Percentiles rank a stretch among this genome's conserved stretches.
Evolutionary conservation across 2,329 filamentous ascomycete species (phyloP).

Genomic region (Emmonsiellopsis sp.): DNA sequence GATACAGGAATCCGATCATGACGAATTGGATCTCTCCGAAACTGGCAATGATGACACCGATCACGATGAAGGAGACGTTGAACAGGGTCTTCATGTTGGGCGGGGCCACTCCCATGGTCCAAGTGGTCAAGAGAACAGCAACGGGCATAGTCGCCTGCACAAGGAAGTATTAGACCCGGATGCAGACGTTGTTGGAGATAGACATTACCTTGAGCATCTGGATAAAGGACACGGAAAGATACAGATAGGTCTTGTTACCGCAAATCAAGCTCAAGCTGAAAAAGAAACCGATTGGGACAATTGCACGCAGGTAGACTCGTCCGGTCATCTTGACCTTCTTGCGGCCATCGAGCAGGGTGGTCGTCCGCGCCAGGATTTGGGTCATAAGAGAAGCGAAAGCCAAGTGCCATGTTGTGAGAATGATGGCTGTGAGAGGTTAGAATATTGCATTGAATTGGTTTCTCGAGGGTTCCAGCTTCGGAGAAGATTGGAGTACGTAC

Average conservation of each 20-base stretch:
- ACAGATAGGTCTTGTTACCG: conserved; percentile 90
- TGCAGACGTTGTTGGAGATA: conserved; percentile 11
- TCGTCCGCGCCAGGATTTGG: conserved; percentile 84
- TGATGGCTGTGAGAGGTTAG: conserved; percentile 32
- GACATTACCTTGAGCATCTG: conserved; percentile 93
- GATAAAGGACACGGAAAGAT: conserved; percentile 92
- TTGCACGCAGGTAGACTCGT: conserved; percentile 82
- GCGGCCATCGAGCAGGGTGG: conserved; percentile 79
- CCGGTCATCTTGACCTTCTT: conserved; percentile 98
- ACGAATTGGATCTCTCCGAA: conserved; percentile 92
- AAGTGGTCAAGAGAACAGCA: conserved; percentile 80
- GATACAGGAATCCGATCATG: conserved; percentile 54
- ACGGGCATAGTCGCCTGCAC: conserved; percentile 82
- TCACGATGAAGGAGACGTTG: conserved; percentile 89
- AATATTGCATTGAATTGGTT: conserved; percentile 1
- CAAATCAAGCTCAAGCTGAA: conserved; percentile 96
- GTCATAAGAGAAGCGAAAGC: conserved; percentile 90
- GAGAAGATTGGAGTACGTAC: conserved; percentile 23
- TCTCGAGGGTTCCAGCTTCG: conserved; percentile 5
- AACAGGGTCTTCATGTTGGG: conserved; percentile 79
- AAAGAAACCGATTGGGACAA: conserved; percentile 89
- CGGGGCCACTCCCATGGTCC: conserved; percentile 74
- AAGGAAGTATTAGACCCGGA: background rate
- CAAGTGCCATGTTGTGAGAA: conserved; percentile 94
- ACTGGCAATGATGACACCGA: conserved; percentile 90